Conservation (phyloP, 208 protist species). For the Leishmania tropica region DNA sequence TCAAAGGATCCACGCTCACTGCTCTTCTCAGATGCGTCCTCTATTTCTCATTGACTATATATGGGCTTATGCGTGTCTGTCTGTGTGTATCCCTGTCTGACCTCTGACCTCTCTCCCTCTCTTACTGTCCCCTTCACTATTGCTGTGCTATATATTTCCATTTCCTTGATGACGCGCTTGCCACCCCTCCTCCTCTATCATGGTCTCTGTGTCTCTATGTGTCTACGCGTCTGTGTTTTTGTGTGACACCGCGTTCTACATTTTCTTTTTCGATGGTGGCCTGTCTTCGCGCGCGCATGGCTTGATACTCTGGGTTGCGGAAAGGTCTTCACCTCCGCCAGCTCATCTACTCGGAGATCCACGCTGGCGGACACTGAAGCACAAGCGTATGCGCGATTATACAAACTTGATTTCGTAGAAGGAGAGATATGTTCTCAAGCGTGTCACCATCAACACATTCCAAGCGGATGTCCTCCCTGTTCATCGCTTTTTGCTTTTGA, state of each 20-base stretch:
- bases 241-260: background rate
- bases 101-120: background rate
- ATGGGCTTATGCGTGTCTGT: background rate
- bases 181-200: background rate
- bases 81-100: background rate
- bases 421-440: background rate
- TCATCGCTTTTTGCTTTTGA: background rate
- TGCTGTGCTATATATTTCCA: background rate
- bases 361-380: background rate
- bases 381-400: background rate
- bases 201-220: background rate
- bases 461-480: background rate
- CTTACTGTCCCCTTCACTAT: background rate
- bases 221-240: conserved; percentile 9
- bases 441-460: background rate
- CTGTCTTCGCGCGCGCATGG: background rate
- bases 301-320: background rate
- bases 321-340: background rate
- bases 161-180: background rate
- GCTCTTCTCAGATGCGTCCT: background rate
- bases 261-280: background rate
- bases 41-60: background rate
- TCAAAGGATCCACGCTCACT: background rate
- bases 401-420: background rate
- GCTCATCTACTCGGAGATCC: background rate